phyloP scores from a whole-genome alignment of 495 filamentous ascomycete genomes.

The Lasiosphaeria miniovina region DNA sequence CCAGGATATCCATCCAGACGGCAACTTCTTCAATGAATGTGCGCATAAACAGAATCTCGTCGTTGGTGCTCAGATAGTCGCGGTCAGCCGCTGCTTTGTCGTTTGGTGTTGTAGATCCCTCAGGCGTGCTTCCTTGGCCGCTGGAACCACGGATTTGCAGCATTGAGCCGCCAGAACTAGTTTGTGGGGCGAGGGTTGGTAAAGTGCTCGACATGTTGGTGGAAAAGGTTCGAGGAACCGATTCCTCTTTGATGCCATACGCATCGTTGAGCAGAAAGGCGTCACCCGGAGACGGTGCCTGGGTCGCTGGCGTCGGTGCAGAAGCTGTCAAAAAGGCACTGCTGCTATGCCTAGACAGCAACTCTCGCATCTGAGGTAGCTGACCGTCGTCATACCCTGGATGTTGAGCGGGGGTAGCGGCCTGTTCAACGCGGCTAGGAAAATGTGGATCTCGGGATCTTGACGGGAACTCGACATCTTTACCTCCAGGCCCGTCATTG shows the following conservation, averaged over 20 bases:
- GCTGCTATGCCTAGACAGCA: slow-evolving; percentile 14
- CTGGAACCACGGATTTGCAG: slow-evolving; percentile 13
- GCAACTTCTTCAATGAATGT: slow-evolving; percentile 89
- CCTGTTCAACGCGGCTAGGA: neutral
- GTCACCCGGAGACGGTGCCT: neutral
- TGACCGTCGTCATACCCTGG: slow-evolving; percentile 9
- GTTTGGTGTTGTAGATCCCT: slow-evolving; percentile 49
- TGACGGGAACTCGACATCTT: neutral
- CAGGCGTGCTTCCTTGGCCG: slow-evolving; percentile 26
- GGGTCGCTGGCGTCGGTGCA: slow-evolving; percentile 2
- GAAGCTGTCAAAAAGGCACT: slow-evolving; percentile 1
- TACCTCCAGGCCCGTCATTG: neutral
- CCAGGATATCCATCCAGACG: slow-evolving; percentile 91
- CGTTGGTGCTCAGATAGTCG: slow-evolving; percentile 62
- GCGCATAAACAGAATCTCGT: slow-evolving; percentile 83
- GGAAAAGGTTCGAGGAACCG: slow-evolving; percentile 16
- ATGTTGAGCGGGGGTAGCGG: neutral
- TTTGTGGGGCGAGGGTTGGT: slow-evolving; percentile 28
- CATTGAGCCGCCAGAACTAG: neutral
- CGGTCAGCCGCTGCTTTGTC: slow-evolving; percentile 42
- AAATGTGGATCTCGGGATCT: neutral
- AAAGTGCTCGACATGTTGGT: slow-evolving; percentile 28
- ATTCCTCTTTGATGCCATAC: slow-evolving; percentile 27
- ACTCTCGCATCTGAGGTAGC: slow-evolving; percentile 25
- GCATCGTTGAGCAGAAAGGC: slow-evolving; percentile 16